Percentiles rank a stretch among this genome's conserved stretches.
Conservation (phyloP, 192 early-diverging fungal species). For the Coemansia brasiliensis region DNA sequence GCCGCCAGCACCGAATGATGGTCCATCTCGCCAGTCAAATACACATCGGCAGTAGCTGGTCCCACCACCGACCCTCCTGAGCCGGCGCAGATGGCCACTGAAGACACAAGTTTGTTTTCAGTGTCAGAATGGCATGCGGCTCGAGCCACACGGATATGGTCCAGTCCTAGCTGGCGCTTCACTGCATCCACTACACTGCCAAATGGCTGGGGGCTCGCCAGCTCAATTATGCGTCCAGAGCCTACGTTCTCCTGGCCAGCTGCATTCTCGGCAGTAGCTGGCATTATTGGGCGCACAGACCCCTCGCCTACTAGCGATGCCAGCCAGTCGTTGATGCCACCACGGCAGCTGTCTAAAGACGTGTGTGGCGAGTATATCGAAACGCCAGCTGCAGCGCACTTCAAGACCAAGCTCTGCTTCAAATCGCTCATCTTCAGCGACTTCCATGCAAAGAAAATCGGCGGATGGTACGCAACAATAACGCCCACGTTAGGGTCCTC, state of each 20-base stretch:
- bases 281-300: slow-evolving; percentile 43
- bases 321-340: slow-evolving; percentile 92
- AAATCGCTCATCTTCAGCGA: slow-evolving; percentile 70
- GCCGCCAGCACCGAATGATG: slow-evolving; percentile 94
- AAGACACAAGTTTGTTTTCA: slow-evolving; percentile 55
- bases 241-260: slow-evolving; percentile 44
- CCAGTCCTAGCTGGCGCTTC: slow-evolving; percentile 60
- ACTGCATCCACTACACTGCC: slow-evolving; percentile 22
- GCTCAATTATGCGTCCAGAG: slow-evolving; percentile 28
- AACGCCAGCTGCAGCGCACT: slow-evolving; percentile 79
- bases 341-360: slow-evolving; percentile 74
- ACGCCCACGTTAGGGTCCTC: slow-evolving; percentile 75
- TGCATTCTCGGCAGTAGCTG: slow-evolving; percentile 21
- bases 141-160: slow-evolving; percentile 75
- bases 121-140: slow-evolving; percentile 50
- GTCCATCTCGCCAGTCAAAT: slow-evolving; percentile 92
- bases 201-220: slow-evolving; percentile 23
- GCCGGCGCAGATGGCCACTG: slow-evolving; percentile 91
- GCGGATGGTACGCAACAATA: slow-evolving; percentile 93
- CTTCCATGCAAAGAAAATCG: slow-evolving; percentile 84
- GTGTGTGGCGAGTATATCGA: slow-evolving; percentile 92
- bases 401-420: slow-evolving; percentile 79
- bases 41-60: slow-evolving; percentile 69
- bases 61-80: slow-evolving; percentile 72
- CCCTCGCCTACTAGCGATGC: slow-evolving; percentile 54